Conservation (phyloP, 2,329 filamentous ascomycete species). For the Aspergillus melleus region DNA sequence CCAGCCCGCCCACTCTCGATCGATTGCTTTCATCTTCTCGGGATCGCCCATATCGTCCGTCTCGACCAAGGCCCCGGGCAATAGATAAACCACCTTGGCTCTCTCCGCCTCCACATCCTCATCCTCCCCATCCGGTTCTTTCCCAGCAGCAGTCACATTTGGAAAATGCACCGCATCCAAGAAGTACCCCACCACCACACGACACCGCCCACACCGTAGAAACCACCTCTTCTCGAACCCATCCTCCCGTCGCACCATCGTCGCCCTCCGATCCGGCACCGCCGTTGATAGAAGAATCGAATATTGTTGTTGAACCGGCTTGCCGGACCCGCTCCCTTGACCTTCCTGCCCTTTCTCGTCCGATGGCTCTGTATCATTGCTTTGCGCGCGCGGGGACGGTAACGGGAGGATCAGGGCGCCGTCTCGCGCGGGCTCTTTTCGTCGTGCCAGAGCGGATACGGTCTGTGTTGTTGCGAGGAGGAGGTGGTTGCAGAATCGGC, state of each 20-base stretch:
- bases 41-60: constrained; percentile 56
- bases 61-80: constrained; percentile 60
- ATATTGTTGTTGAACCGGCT: constrained; percentile 30
- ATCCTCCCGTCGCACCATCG: constrained; percentile 57
- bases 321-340: constrained; percentile 1
- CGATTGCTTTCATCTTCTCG: constrained; percentile 29
- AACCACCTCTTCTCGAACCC: constrained; percentile 68
- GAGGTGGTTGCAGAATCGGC: constrained; percentile 64
- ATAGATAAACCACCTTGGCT: constrained; percentile 56
- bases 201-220: constrained; percentile 61
- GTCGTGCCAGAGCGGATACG: constrained; percentile 54
- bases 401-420: constrained; percentile 60
- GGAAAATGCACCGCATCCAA: constrained; percentile 55
- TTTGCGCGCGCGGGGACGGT: constrained; percentile 25
- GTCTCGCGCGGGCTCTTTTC: constrained; percentile 53
- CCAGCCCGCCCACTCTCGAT: constrained; percentile 40
- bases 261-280: constrained; percentile 48
- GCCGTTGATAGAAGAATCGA: constrained; percentile 56
- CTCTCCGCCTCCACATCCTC: constrained; percentile 31
- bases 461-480: constrained; percentile 60
- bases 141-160: constrained; percentile 5
- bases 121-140: constrained; percentile 17
- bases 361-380: neutral
- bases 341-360: constrained; percentile 9
- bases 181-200: constrained; percentile 62